Conservation (phyloP, 1,284 basidiomycete species). For the Phellopilus nigrolimitatus region DNA sequence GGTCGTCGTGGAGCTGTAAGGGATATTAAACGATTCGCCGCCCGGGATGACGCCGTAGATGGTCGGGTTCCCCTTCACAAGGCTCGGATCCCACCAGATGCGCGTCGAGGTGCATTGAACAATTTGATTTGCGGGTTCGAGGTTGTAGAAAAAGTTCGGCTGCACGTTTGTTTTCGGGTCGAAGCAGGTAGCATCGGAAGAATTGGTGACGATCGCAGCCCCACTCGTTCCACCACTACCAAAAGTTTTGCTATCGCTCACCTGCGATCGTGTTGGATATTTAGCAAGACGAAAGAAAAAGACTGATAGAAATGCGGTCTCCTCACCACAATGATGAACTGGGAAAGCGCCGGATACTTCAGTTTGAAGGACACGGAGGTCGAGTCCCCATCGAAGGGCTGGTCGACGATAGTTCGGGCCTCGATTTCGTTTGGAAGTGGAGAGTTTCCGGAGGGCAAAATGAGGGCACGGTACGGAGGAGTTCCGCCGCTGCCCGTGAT, state of each 20-base stretch:
- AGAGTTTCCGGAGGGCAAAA: slow-evolving; percentile 61
- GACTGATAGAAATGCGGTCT: background rate
- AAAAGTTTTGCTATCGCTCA: slow-evolving; percentile 66
- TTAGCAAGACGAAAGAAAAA: slow-evolving; percentile 8
- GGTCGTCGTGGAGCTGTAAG: slow-evolving; percentile 40
- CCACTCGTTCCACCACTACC: slow-evolving; percentile 72
- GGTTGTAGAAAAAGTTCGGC: slow-evolving; percentile 55
- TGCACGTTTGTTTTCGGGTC: slow-evolving; percentile 42
- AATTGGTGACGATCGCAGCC: slow-evolving; percentile 49
- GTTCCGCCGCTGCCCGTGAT: slow-evolving; percentile 48
- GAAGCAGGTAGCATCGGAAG: slow-evolving; percentile 57
- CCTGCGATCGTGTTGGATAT: slow-evolving; percentile 46
- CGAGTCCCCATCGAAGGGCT: slow-evolving; percentile 42
- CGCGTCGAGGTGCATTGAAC: slow-evolving; percentile 57
- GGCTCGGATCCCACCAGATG: slow-evolving; percentile 54
- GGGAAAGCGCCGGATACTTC: slow-evolving; percentile 59
- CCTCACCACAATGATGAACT: slow-evolving; percentile 64
- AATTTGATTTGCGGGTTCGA: slow-evolving; percentile 54
- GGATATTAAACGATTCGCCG: slow-evolving; percentile 66
- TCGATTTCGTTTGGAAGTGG: slow-evolving; percentile 59
- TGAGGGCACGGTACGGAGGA: slow-evolving; percentile 60
- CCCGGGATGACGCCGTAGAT: slow-evolving; percentile 76
- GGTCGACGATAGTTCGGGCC: slow-evolving; percentile 54
- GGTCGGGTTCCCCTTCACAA: slow-evolving; percentile 48
- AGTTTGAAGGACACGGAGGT: slow-evolving; percentile 51